Conservation (phyloP, 179 eudicot genomes). For the Silene coronaria region DNA sequence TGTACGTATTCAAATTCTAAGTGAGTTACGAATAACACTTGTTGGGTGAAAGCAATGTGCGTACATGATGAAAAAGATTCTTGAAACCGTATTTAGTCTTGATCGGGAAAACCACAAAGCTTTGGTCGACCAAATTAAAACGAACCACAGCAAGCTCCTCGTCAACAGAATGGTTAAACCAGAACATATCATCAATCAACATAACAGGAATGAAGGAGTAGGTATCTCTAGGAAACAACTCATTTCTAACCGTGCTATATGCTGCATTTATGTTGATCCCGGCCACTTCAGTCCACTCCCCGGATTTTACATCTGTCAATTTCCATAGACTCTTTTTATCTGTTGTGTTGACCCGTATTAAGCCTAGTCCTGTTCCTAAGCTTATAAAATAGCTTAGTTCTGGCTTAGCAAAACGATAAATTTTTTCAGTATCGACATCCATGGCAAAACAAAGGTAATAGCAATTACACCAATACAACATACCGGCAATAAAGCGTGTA, state of each 20-base stretch:
- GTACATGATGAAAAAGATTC: background rate
- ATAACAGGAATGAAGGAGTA: background rate
- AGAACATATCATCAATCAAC: background rate
- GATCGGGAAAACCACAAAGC: background rate
- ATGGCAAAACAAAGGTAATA: background rate
- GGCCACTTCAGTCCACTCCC: background rate
- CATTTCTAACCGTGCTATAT: background rate
- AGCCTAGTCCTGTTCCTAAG: background rate
- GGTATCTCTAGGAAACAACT: background rate
- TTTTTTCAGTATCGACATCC: background rate
- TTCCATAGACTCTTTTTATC: background rate
- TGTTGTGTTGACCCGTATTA: background rate
- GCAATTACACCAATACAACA: background rate
- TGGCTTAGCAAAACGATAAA: background rate
- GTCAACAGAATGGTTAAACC: background rate
- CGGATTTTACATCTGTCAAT: conserved; percentile 2
- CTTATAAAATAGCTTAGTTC: background rate
- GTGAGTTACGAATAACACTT: too few species aligned
- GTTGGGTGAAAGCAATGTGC: too few species aligned
- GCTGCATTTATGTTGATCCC: background rate
- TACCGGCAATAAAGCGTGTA: background rate
- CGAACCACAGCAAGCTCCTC: background rate
- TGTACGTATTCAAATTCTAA: too few species aligned
- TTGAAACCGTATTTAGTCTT: background rate
- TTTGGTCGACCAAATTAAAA: background rate